These are phyloP conservation scores for Zymoseptoria ardabiliae DNA, from an alignment of 2,329 filamentous ascomycete species.

Conservation along the genomic window DNA sequence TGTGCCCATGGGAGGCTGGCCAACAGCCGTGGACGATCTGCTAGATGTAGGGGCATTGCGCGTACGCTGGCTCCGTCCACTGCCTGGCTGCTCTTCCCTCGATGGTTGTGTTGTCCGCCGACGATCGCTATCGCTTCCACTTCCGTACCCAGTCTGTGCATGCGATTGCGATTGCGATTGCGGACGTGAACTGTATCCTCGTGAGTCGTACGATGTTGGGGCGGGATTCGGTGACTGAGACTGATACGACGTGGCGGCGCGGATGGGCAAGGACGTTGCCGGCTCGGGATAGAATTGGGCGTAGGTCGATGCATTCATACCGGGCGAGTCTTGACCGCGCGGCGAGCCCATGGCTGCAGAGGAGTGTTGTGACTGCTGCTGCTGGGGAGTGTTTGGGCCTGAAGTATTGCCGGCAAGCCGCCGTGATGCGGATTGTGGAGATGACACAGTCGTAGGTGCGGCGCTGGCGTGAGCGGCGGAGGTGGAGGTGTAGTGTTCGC, in stretches of 20 bases:
- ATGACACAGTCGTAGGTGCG: conserved; percentile 9
- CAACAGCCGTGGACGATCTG: conserved; percentile 43
- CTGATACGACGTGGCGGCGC: conserved; percentile 19
- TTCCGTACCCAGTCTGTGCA: conserved; percentile 35
- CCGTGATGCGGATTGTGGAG: conserved; percentile 14
- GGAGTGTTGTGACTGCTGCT: conserved; percentile 26
- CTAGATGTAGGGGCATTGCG: conserved; percentile 34
- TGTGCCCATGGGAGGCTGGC: conserved; percentile 45
- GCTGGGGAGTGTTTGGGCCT: conserved; percentile 35
- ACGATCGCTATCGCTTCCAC: conserved; percentile 36
- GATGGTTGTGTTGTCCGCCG: conserved; percentile 33
- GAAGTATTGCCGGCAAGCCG: conserved; percentile 31
- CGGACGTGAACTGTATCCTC: conserved; percentile 19
- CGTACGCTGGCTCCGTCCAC: conserved; percentile 33
- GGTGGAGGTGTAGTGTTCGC: conserved; percentile 1
- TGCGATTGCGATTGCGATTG: conserved; percentile 26
- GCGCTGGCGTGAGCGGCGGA: conserved; percentile 5
- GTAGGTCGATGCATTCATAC: conserved; percentile 69
- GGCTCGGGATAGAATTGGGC: conserved; percentile 51
- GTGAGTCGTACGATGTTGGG: conserved; percentile 19
- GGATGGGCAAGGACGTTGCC: conserved; percentile 18
- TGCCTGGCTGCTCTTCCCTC: conserved; percentile 41
- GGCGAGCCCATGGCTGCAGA: conserved; percentile 40
- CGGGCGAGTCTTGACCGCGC: conserved; percentile 39
- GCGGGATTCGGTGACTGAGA: conserved; percentile 15